These are phyloP conservation scores for Candida tallmaniae DNA, from an alignment of 805 yeast species.

Conservation along the genomic window DNA sequence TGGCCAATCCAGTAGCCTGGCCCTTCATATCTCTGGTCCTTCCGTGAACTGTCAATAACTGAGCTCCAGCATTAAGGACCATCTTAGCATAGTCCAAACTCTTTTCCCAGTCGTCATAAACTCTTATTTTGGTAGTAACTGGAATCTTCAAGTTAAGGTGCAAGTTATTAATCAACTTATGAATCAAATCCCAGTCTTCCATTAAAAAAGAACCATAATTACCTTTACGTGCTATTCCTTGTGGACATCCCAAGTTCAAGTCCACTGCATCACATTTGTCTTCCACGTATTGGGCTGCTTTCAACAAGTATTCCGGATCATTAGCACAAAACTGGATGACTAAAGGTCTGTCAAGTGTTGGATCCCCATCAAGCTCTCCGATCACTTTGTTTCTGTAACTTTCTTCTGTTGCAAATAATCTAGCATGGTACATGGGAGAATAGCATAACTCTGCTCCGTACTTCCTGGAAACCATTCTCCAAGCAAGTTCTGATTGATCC, in stretches of 20 bases:
- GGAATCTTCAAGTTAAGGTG: slow-evolving; percentile 77
- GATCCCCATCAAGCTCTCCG: slow-evolving; percentile 68
- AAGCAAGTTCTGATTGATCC: slow-evolving; percentile 92
- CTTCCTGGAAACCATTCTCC: slow-evolving; percentile 81
- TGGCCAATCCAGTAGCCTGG: slow-evolving; percentile 91
- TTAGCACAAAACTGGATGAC: slow-evolving; percentile 96
- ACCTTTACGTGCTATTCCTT: slow-evolving; percentile 93
- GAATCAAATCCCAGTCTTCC: slow-evolving; percentile 93
- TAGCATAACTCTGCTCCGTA: slow-evolving; percentile 94
- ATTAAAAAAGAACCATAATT: slow-evolving; percentile 91
- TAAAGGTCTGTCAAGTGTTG: slow-evolving; percentile 70
- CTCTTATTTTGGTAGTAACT: slow-evolving; percentile 93
- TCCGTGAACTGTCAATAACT: slow-evolving; percentile 91
- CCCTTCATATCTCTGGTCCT: slow-evolving; percentile 98
- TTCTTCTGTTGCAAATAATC: slow-evolving; percentile 78
- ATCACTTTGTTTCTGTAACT: slow-evolving; percentile 77
- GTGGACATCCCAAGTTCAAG: slow-evolving; percentile 95
- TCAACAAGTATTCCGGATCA: slow-evolving; percentile 76
- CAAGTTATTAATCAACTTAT: slow-evolving; percentile 63
- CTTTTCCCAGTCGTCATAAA: slow-evolving; percentile 80
- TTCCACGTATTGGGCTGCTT: slow-evolving; percentile 78
- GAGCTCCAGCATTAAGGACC: slow-evolving; percentile 93
- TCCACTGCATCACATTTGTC: slow-evolving; percentile 94
- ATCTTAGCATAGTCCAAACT: slow-evolving; percentile 81
- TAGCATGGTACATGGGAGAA: slow-evolving; percentile 96